Evolutionary conservation across 2,329 filamentous ascomycete species (phyloP), one percentile per base, ranked within the genome.

Genomic region (Leptographium wingfieldii): DNA sequence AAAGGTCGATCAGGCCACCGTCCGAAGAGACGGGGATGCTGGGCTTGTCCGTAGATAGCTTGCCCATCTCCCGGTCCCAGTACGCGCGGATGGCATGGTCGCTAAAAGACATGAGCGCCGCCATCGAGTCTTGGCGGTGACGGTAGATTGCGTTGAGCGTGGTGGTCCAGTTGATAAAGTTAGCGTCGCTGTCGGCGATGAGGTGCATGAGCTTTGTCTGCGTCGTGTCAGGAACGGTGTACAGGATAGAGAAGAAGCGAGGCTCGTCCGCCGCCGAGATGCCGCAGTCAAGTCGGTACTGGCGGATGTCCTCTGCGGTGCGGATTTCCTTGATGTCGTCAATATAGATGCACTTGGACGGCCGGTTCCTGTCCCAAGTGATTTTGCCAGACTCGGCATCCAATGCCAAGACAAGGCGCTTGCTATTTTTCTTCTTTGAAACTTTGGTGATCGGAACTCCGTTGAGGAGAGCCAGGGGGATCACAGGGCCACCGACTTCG

Each of bases 261-360:
- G 79, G 74, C 67, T 92, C 87, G 48, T 84, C 81, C 6, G 82
- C 76, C 57, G 86, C 81, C 0, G 85, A 75, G 27, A 94, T 76
- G 48, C 84, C 83, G 68, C 88, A 89, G 71, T 96, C 92, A 67
- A 92, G 85, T 51, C 90, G 87, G 70, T 96, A 95, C 69, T 95
- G 92, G 60, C 88, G 84, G 22, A 92, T 90, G 69, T 97, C 90
- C 14, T 82, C 81, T 22, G 90, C 91, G 40, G 86, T 84, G 63
- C 92, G 85, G 55, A 97, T 91, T 68, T 96, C 91, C 68, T 89
- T 87, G 67, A 99, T 92, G 70, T 97, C 91, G 68, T 99, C 94
- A 63, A 99, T 89, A 71, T 95, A 95, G 64, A 99, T 87, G 58
- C 84, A 85, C 71, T 96, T 97, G 29, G 84, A 82, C 1, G 88